phyloP scores from a whole-genome alignment of 2,329 filamentous ascomycete species.

The Arthrobotrys conoides region DNA sequence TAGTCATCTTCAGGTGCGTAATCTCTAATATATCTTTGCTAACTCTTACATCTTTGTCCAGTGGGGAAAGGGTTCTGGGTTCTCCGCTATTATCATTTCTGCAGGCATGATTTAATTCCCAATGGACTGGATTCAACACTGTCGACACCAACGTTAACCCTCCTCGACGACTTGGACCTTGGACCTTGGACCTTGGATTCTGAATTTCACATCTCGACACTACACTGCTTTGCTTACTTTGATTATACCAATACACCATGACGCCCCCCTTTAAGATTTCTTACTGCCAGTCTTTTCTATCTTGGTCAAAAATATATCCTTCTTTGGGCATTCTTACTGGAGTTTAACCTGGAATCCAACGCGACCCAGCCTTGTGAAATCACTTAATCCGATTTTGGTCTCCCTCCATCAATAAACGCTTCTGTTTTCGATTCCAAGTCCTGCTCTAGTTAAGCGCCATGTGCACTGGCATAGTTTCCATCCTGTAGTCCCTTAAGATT shows the following conservation, averaged over 20 bases:
- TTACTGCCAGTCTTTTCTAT: slow-evolving; percentile 25
- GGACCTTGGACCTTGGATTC: slow-evolving; percentile 2
- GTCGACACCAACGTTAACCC: slow-evolving; percentile 7
- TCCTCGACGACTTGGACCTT: not conserved
- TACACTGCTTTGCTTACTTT: not conserved
- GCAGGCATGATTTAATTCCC: slow-evolving; percentile 12
- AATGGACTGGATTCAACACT: slow-evolving; percentile 20
- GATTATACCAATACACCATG: not conserved
- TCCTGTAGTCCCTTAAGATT: slow-evolving; percentile 8
- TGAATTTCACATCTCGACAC: slow-evolving; percentile 5
- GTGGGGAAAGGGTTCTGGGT: slow-evolving; percentile 3
- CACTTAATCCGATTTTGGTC: slow-evolving; percentile 8
- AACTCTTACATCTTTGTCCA: slow-evolving; percentile 2
- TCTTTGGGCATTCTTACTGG: slow-evolving; percentile 18
- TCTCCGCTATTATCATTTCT: slow-evolving; percentile 19
- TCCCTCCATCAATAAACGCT: slow-evolving; percentile 6
- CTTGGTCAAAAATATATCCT: slow-evolving; percentile 35
- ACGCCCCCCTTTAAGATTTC: not conserved
- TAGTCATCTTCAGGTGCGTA: slow-evolving; percentile 45
- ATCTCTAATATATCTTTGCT: slow-evolving; percentile 27
- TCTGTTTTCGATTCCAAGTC: slow-evolving; percentile 1
- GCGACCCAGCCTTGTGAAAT: slow-evolving; percentile 25
- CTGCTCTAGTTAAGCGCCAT: slow-evolving; percentile 20
- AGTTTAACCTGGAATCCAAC: slow-evolving; percentile 46
- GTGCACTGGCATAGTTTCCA: slow-evolving; percentile 19